These are phyloP conservation scores for Dictyostelium firmibasis DNA, from an alignment of 78 protist genomes.

Conservation along the genomic window DNA sequence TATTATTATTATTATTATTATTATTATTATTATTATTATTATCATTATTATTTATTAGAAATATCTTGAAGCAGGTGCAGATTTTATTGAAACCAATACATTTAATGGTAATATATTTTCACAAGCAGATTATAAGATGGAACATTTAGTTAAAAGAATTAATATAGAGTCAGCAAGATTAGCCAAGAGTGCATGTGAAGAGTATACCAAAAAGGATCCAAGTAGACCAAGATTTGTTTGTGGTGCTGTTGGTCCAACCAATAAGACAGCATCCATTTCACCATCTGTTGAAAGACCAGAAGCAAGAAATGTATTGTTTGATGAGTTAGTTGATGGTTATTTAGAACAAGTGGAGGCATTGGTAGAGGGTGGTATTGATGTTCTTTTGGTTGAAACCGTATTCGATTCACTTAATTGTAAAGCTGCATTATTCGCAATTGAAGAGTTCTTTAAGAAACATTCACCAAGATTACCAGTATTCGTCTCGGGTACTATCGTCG, in stretches of 20 bases:
- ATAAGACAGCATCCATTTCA: conserved; percentile 95
- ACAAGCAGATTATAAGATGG: conserved; percentile 96
- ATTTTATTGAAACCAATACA: conserved; percentile 98
- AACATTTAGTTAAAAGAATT: conserved; percentile 81
- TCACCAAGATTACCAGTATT: conserved; percentile 63
- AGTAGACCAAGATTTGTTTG: conserved; percentile 92
- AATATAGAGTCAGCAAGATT: conserved; percentile 87
- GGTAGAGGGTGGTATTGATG: conserved; percentile 97
- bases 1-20: neutral
- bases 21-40: neutral
- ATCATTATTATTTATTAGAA: neutral
- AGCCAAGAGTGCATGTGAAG: conserved; percentile 72
- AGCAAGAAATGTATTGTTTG: conserved; percentile 90
- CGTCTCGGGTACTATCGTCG: conserved; percentile 97
- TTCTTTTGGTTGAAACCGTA: conserved; percentile 98
- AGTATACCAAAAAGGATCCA: conserved; percentile 70
- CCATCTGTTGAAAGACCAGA: conserved; percentile 97
- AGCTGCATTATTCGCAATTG: conserved; percentile 92
- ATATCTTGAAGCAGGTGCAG: conserved; percentile 98
- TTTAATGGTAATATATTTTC: conserved; percentile 94
- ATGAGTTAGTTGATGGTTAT: conserved; percentile 95
- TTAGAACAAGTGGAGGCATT: conserved; percentile 92
- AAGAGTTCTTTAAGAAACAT: conserved; percentile 83
- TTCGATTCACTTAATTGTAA: conserved; percentile 99
- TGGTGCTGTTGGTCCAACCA: conserved; percentile 99